Base-by-base conservation (phyloP, 2,329 filamentous ascomycete genomes). In the Diaporthe citrichinensis region DNA sequence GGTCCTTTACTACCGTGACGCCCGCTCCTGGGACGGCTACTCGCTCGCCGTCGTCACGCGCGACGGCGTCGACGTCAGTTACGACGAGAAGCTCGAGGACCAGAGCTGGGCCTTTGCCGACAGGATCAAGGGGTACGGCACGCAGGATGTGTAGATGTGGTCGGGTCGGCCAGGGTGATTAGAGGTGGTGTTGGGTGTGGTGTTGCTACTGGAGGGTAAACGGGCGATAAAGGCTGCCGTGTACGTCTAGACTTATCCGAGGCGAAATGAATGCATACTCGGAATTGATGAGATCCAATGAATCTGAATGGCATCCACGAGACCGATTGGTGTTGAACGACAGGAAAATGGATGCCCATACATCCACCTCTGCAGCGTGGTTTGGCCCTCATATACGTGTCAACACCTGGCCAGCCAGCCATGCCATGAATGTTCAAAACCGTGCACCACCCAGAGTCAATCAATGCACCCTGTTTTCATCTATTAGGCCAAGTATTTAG, bases 31-130 rank as follows among this genome's bases (percentile, higher is more conserved):
- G 86, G 95, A 98, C 86, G 90, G 91, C 80, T 99, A 98, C 88
- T 97, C 94, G 78, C 93, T 98, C 83, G 96, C 96, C 28, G 90
- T 98, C 73, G 90, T 99, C 74, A 97, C 94, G 74, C 94, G 95
- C 86, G 94, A 95, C 67, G 95, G 94, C n/a, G 92, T 98, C 76
- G 94, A 97, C 73, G 84, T 98, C 79, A 93, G 93, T 84, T 92
- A 97, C 85, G 87, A 94, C 81, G 94, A 98, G 88, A 92, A 95
- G 89, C 89, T 99, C 79, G 96, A 98, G 89, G 90, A 93, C 81
- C 96, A 98, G 90, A 98, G 95, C 90, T 98, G 96, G 97, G 95
- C 94, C 71, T 99, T 99, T 88, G 97, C 97, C 34, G 96, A 98
- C 84, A 91, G 93, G 80, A 98, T 99, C 85, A 94, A 92, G 85